phyloP scores from a whole-genome alignment of 2,329 filamentous ascomycete species.

The Exophiala xenobiotica region DNA sequence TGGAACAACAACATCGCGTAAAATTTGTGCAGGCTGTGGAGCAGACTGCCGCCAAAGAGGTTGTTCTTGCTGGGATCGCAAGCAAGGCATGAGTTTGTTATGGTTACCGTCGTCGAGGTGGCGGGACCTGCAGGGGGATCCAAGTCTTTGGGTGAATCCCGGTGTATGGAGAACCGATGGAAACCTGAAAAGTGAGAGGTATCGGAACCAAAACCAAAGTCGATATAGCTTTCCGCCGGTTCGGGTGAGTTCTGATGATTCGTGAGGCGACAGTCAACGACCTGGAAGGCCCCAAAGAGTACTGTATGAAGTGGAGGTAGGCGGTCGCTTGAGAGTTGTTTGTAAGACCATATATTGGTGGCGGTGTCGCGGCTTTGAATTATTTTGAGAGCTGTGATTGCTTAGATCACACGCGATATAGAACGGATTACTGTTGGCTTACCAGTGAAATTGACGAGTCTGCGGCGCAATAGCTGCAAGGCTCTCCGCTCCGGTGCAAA shows the following conservation, averaged over 20 bases:
- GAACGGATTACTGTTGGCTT: not conserved
- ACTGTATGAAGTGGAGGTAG: slow-evolving; percentile 4
- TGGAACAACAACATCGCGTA: slow-evolving; percentile 12
- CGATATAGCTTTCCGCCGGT: slow-evolving; percentile 4
- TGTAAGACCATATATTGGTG: slow-evolving; percentile 9
- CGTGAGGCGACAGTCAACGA: slow-evolving; percentile 6
- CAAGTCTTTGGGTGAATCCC: not conserved
- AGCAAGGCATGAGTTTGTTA: slow-evolving; percentile 5
- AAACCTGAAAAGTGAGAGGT: slow-evolving; percentile 3
- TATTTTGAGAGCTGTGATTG: not conserved
- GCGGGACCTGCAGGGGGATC: not conserved
- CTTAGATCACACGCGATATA: not conserved
- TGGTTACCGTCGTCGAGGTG: not conserved
- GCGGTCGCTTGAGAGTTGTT: not conserved
- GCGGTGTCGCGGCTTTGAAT: not conserved
- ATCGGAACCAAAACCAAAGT: slow-evolving; percentile 15
- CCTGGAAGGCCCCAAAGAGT: slow-evolving; percentile 14
- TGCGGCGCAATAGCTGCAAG: slow-evolving; percentile 1
- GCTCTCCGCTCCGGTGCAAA: slow-evolving; percentile 4
- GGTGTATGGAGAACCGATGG: slow-evolving; percentile 6
- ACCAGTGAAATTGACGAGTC: slow-evolving; percentile 6
- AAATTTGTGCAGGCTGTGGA: not conserved
- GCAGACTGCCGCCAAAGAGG: not conserved
- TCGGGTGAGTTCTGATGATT: not conserved
- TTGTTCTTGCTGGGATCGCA: slow-evolving; percentile 11